Base-by-base conservation (phyloP, 2,329 filamentous ascomycete species). In the Calonectria pseudoturangicola region DNA sequence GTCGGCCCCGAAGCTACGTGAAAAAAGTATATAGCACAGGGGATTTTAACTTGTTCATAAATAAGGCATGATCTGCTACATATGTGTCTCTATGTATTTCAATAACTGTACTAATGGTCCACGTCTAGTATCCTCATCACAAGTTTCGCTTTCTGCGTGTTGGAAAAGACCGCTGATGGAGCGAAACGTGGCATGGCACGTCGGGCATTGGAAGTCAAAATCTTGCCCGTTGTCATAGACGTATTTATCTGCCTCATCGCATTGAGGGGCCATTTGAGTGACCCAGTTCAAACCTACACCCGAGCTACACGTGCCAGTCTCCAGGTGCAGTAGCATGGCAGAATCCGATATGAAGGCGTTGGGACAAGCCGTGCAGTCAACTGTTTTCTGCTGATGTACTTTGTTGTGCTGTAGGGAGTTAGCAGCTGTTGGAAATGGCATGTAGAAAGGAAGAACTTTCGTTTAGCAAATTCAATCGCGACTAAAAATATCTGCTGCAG, bases 111-210 rank as follows among this genome's bases (percentile, higher is more conserved):
- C 48, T 25, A 66, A 33, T 15, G 48, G 16, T 1, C 41, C 50
- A 21, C n/a, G 7, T 18, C 16, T 41, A 12, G 39, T 3, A 30
- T 33, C n/a, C 13, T 75, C 73, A 8, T 70, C 28, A 2, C 79
- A 80, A 0, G 30, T 56, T 16, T 77, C 74, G 41, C 77, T 79
- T 41, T 81, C 80, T 0, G 65, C 74, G 48, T 81, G 79, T 25
- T 81, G 76, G 2, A 66, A 50, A 12, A 71, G 33, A 4, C 27
- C 62, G 5, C 80, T 79, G 27, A 81, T 54, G 0, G 18, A 62
- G 9, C 3, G 43, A 63, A 71, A 77, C 1, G 8, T 51, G 2
- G 21, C 43, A 0, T 68, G 36, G 63, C 79, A 81, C 4, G 58
- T 71, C 4, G 65, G 66, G 16, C 80, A 81, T 27, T 64, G 30